Conservation (phyloP, 1,139 yeast species). For the Blastobotrys illinoisensis region DNA sequence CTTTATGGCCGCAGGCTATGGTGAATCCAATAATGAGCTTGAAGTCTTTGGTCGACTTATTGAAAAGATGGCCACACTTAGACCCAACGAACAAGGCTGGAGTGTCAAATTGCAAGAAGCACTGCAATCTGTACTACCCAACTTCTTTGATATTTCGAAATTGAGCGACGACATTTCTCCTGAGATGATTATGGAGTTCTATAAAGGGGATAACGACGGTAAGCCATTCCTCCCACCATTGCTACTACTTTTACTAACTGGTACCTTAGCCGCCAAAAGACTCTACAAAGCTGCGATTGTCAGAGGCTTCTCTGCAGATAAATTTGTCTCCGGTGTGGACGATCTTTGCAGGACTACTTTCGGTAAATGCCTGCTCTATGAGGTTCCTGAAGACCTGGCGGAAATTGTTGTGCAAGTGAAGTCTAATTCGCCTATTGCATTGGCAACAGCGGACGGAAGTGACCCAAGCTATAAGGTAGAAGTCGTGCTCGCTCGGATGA, state of each 20-base stretch:
- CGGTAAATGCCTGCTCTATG: slow-evolving; percentile 9
- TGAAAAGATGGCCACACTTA: not conserved
- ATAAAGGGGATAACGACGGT: not conserved
- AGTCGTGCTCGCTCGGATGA: slow-evolving; percentile 36
- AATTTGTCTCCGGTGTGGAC: slow-evolving; percentile 18
- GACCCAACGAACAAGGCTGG: not conserved
- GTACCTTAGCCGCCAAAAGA: not conserved
- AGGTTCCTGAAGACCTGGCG: slow-evolving; percentile 11
- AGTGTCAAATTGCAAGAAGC: not conserved
- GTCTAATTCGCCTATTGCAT: slow-evolving; percentile 40
- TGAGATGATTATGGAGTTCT: not conserved
- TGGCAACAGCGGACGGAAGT: slow-evolving; percentile 56
- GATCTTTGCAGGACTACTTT: slow-evolving; percentile 13
- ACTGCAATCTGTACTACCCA: not conserved
- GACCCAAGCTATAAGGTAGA: slow-evolving; percentile 62
- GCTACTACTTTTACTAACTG: slow-evolving; percentile 1
- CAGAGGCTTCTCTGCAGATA: not conserved
- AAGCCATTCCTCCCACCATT: not conserved
- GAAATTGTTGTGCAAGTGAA: slow-evolving; percentile 20
- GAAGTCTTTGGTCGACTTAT: not conserved
- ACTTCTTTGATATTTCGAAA: not conserved
- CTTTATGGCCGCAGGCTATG: slow-evolving; percentile 26
- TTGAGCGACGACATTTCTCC: not conserved
- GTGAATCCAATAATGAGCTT: not conserved
- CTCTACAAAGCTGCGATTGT: not conserved